Conservation (phyloP, 495 filamentous ascomycete species). For the Filosporella fistucella region DNA sequence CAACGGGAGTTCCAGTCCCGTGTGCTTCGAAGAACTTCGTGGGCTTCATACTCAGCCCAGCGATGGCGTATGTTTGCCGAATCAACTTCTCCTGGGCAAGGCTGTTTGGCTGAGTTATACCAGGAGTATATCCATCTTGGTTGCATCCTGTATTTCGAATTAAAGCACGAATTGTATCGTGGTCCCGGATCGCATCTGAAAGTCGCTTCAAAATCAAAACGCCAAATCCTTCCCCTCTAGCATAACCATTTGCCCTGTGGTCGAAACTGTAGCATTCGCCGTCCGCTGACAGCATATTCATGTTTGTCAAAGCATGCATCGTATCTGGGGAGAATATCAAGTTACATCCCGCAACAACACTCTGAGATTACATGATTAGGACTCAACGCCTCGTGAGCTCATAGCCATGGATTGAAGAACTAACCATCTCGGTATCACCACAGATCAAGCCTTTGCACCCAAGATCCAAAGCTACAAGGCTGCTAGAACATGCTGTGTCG, state of each 20-base stretch:
- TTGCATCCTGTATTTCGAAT: conserved; percentile 58
- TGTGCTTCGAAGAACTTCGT: conserved; percentile 34
- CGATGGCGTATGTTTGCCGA: conserved; percentile 40
- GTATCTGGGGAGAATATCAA: conserved; percentile 1
- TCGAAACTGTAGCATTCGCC: conserved; percentile 38
- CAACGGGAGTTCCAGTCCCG: conserved; percentile 53
- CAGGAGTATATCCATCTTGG: conserved; percentile 52
- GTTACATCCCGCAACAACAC: neutral
- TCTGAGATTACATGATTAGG: neutral
- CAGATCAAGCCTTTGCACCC: conserved; percentile 38
- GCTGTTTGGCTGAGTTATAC: conserved; percentile 54
- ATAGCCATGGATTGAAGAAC: neutral
- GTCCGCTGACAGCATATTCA: conserved; percentile 30
- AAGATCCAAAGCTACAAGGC: conserved; percentile 44
- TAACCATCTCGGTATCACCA: conserved; percentile 35
- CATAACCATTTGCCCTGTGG: conserved; percentile 48
- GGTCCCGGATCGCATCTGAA: conserved; percentile 22
- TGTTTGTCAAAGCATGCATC: neutral
- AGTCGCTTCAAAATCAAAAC: conserved; percentile 37
- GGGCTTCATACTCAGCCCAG: conserved; percentile 36
- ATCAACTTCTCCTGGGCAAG: conserved; percentile 53
- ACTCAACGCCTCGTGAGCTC: neutral
- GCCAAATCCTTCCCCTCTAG: conserved; percentile 39
- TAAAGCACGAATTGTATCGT: conserved; percentile 55
- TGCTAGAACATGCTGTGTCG: conserved; percentile 48